Evolutionary conservation across 75 land plant genomes (phyloP).

Genomic region (Picea sitchensis): DNA sequence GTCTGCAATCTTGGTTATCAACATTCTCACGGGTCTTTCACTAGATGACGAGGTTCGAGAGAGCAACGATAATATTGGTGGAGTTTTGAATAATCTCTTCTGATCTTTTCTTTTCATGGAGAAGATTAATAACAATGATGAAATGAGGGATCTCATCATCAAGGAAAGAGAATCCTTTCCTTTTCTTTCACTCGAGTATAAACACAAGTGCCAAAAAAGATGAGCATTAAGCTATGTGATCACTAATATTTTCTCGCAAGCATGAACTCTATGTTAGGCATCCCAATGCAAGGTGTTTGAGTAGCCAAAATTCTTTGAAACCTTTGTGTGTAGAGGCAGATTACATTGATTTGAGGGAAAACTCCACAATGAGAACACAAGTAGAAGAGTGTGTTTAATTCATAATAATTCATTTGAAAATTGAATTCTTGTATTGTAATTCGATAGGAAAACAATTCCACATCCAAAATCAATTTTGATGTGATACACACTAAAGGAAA

Average conservation of each 20-base stretch:
- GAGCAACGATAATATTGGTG: slow-evolving; percentile 76
- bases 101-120: slow-evolving; percentile 31
- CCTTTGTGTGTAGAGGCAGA: slow-evolving; percentile 42
- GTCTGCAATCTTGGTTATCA: slow-evolving; percentile 50
- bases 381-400: too few relatives aligned
- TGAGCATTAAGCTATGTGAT: slow-evolving; percentile 11
- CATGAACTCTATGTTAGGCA: slow-evolving; percentile 22
- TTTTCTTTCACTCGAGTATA: slow-evolving; percentile 54
- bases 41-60: slow-evolving; percentile 61
- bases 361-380: slow-evolving; percentile 10
- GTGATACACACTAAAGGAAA: too few relatives aligned
- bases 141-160: slow-evolving; percentile 18
- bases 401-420: too few relatives aligned
- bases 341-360: slow-evolving; percentile 17
- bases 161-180: slow-evolving; percentile 75
- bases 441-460: too few relatives aligned
- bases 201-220: slow-evolving; percentile 30
- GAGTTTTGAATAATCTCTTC: slow-evolving; percentile 53
- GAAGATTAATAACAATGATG: neutral
- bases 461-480: too few relatives aligned
- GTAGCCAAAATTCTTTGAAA: slow-evolving; percentile 65
- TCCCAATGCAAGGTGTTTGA: slow-evolving; percentile 21
- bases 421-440: too few relatives aligned
- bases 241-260: neutral
- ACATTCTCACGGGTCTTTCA: slow-evolving; percentile 66